Conservation (phyloP, 352 stramenopile genomes). For the Achlya hypogyna region DNA sequence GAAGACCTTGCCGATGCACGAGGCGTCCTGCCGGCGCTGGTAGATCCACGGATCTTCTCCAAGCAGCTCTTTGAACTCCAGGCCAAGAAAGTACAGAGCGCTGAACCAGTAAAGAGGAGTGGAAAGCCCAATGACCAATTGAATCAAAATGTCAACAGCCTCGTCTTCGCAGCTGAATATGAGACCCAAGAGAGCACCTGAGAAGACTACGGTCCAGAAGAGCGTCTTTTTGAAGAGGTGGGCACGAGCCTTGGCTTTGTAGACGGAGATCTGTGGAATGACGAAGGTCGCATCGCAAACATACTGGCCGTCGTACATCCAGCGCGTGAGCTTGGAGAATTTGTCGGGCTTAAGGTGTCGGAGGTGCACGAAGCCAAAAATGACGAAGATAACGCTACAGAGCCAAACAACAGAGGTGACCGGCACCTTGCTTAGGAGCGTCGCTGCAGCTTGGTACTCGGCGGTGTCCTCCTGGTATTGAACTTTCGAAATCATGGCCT, state of each 20-base stretch:
- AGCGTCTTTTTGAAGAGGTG: not conserved
- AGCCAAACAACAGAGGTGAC: not conserved
- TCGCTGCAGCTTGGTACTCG: no score
- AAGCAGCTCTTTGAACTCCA: slow-evolving; percentile 3
- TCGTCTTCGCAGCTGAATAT: no score
- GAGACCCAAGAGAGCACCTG: not conserved
- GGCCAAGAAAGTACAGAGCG: slow-evolving; percentile 1
- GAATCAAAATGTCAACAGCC: no score
- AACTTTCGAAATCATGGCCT: no score
- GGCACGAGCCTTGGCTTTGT: not conserved
- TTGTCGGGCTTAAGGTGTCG: not conserved
- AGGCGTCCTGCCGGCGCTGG: not conserved
- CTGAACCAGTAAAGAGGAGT: not conserved
- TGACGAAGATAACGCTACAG: not conserved
- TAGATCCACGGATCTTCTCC: not conserved
- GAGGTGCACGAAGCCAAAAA: not conserved
- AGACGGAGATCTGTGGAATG: not conserved
- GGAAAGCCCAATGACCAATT: no score
- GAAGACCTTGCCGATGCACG: not conserved
- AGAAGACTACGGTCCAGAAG: not conserved
- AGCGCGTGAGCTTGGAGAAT: not conserved
- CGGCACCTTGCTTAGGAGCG: no score
- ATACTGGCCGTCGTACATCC: not conserved
- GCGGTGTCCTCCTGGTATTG: not conserved
- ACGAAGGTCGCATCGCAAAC: not conserved